Evolutionary conservation across 1,284 basidiomycete species (phyloP).

Genomic region (Ceratobasidium sp.): DNA sequence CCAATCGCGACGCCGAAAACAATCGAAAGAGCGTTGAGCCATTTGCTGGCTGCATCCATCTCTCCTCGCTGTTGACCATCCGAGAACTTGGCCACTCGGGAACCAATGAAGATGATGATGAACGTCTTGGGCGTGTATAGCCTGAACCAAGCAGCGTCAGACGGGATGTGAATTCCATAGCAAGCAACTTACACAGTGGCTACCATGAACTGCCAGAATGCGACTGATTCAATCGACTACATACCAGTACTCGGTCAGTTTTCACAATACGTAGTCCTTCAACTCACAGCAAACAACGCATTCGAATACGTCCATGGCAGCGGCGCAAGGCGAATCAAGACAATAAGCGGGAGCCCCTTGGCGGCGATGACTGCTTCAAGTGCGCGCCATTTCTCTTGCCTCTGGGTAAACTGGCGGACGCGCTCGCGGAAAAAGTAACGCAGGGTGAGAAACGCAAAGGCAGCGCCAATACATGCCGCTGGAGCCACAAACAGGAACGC

Average conservation of each 20-base stretch:
- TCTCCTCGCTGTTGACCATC: slow-evolving; percentile 73
- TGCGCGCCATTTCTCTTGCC: slow-evolving; percentile 76
- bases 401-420: slow-evolving; percentile 63
- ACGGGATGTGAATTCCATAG: background rate
- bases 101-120: slow-evolving; percentile 78
- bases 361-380: slow-evolving; percentile 73
- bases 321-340: slow-evolving; percentile 80
- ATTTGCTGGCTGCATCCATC: slow-evolving; percentile 76
- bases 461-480: slow-evolving; percentile 70
- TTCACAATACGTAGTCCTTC: background rate
- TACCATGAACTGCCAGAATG: slow-evolving; percentile 73
- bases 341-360: slow-evolving; percentile 76
- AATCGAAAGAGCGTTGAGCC: slow-evolving; percentile 67
- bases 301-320: slow-evolving; percentile 86
- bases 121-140: slow-evolving; percentile 69
- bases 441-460: slow-evolving; percentile 66
- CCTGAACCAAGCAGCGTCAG: slow-evolving; percentile 47
- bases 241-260: background rate
- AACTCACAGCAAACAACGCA: slow-evolving; percentile 72
- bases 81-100: slow-evolving; percentile 72
- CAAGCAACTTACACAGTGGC: slow-evolving; percentile 55
- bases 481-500: slow-evolving; percentile 70
- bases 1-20: slow-evolving; percentile 63
- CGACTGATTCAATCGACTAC: slow-evolving; percentile 74
- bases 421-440: slow-evolving; percentile 64